phyloP scores from a whole-genome alignment of 2,329 filamentous ascomycete species.

The Pseudogymnoascus sp. region DNA sequence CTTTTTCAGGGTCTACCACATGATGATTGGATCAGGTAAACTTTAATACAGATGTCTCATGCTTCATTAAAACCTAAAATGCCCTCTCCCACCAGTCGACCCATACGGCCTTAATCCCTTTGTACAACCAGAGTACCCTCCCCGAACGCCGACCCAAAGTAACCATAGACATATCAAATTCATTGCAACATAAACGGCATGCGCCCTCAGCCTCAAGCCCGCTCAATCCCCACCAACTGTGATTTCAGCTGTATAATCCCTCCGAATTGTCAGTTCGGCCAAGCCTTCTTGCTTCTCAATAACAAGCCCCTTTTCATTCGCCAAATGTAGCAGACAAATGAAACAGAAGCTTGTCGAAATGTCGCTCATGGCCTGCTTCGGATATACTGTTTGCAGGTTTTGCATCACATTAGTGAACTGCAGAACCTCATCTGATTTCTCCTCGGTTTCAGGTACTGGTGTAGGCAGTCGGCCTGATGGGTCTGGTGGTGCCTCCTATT shows the following conservation, averaged over 20 bases:
- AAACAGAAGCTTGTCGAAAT: constrained; percentile 93
- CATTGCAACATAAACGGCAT: constrained; percentile 1
- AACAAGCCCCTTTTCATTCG: constrained; percentile 68
- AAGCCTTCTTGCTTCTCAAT: constrained; percentile 47
- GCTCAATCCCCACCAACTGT: constrained; percentile 26
- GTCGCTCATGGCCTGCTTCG: constrained; percentile 78
- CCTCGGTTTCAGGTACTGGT: constrained; percentile 35
- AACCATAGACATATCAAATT: constrained; percentile 1
- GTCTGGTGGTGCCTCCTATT: constrained; percentile 21
- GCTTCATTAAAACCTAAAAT: constrained; percentile 2
- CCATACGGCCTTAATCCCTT: background rate
- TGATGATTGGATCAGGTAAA: background rate
- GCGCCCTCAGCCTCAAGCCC: background rate
- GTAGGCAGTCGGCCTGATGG: constrained; percentile 29
- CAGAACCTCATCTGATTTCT: constrained; percentile 43
- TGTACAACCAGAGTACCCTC: background rate
- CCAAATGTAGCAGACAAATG: constrained; percentile 69
- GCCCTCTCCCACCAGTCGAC: background rate
- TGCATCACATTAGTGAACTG: constrained; percentile 94
- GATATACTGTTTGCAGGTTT: constrained; percentile 76
- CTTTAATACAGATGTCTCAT: constrained; percentile 3
- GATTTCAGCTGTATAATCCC: constrained; percentile 55
- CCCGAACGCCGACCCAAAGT: background rate
- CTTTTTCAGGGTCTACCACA: background rate
- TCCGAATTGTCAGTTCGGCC: constrained; percentile 53